Evolutionary conservation across 768 basidiomycete genomes (phyloP).

Genomic region (Brasilioporus rufonigricans): DNA sequence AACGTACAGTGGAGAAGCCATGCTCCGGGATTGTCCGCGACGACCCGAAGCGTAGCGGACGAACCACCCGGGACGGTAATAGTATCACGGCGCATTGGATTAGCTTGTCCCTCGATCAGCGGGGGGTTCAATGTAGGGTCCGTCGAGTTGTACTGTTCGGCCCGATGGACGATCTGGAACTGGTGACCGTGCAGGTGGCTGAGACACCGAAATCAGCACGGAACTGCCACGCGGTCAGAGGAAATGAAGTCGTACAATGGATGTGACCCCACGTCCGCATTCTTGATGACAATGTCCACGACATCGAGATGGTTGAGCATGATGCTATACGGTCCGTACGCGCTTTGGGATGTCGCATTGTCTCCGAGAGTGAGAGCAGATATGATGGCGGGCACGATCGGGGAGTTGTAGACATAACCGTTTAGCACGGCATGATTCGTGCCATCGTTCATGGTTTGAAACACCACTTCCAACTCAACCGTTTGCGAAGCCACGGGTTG

Average conservation of each 20-base stretch:
- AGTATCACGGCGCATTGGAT: slow-evolving; percentile 93
- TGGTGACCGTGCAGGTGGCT: slow-evolving; percentile 94
- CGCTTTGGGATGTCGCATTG: slow-evolving; percentile 60
- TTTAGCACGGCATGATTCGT: slow-evolving; percentile 83
- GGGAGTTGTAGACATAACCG: slow-evolving; percentile 62
- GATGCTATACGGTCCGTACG: slow-evolving; percentile 81
- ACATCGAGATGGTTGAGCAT: slow-evolving; percentile 74
- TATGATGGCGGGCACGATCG: slow-evolving; percentile 74
- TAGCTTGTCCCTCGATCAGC: slow-evolving; percentile 69
- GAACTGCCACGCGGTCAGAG: background rate
- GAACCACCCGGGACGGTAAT: slow-evolving; percentile 67
- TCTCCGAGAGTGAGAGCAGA: slow-evolving; percentile 73
- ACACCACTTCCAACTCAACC: slow-evolving; percentile 68
- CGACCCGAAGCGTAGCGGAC: slow-evolving; percentile 71
- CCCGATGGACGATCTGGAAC: slow-evolving; percentile 75
- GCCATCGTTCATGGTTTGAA: slow-evolving; percentile 85
- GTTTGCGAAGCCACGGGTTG: slow-evolving; percentile 53
- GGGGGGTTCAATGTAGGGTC: slow-evolving; percentile 82
- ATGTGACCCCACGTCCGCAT: slow-evolving; percentile 71
- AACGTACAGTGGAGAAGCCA: slow-evolving; percentile 82
- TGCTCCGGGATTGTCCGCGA: slow-evolving; percentile 90
- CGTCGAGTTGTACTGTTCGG: slow-evolving; percentile 64
- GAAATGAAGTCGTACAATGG: slow-evolving; percentile 63
- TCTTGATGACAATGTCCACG: slow-evolving; percentile 74
- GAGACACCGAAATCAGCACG: background rate